These are phyloP conservation scores for Penicillium sp. DNA, from an alignment of 2,329 filamentous ascomycete genomes.

Conservation along the genomic window DNA sequence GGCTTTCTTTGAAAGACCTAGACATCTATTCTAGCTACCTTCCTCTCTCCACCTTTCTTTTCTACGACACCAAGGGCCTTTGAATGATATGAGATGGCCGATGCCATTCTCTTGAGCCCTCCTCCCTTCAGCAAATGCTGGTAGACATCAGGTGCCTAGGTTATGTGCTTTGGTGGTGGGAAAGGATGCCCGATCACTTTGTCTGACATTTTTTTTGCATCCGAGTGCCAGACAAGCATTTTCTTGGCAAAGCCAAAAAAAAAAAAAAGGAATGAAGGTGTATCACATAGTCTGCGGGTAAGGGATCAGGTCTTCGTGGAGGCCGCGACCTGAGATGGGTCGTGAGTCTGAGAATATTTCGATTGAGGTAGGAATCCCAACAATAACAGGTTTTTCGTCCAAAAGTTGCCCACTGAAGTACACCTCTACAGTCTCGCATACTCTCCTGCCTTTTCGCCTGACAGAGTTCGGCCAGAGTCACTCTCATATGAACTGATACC, in stretches of 20 bases:
- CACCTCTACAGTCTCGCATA: constrained; percentile 30
- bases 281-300: constrained; percentile 24
- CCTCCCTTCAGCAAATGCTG: not conserved
- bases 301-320: constrained; percentile 31
- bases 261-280: constrained; percentile 23
- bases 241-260: constrained; percentile 27
- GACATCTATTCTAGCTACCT: no score
- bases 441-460: constrained; percentile 22
- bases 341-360: constrained; percentile 16
- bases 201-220: constrained; percentile 25
- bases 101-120: no score
- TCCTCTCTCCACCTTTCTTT: no score
- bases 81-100: no score
- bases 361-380: constrained; percentile 9
- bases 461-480: constrained; percentile 28
- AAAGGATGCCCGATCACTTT: constrained; percentile 27
- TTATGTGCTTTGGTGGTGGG: constrained; percentile 23
- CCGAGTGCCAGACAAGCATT: constrained; percentile 30
- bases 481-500: constrained; percentile 28
- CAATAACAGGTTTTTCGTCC: constrained; percentile 24
- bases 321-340: constrained; percentile 24
- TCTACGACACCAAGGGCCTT: no score
- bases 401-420: constrained; percentile 37
- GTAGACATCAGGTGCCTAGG: constrained; percentile 14
- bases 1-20: no score